phyloP scores from a whole-genome alignment of 768 basidiomycete species.

The Hysterangium stoloniferum region DNA sequence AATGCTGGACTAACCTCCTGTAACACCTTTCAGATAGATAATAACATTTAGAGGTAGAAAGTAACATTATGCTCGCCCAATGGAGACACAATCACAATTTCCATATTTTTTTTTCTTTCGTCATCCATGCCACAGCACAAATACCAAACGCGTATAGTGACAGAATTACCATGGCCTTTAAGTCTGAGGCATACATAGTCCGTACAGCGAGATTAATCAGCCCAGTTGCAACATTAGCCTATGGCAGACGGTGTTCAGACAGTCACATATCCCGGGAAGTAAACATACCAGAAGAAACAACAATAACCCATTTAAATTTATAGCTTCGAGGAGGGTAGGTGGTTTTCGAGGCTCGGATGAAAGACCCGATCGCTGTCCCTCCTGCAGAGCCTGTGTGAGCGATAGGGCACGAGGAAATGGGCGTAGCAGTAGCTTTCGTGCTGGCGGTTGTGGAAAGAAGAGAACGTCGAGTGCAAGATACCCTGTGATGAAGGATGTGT shows the following conservation, averaged over 20 bases:
- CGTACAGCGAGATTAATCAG: conserved; percentile 68
- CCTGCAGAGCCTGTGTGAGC: conserved; percentile 16
- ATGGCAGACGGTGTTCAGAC: neutral
- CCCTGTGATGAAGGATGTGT: conserved; percentile 72
- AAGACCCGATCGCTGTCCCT: neutral
- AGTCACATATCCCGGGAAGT: neutral
- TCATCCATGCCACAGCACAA: conserved; percentile 57
- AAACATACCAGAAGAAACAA: conserved; percentile 74
- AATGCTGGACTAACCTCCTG: no score
- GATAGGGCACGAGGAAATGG: conserved; percentile 19
- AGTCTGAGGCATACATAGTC: conserved; percentile 71
- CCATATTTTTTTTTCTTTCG: conserved; percentile 30
- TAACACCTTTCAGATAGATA: no score
- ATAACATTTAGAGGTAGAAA: no score
- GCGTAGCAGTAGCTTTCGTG: conserved; percentile 14
- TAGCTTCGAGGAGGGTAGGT: conserved; percentile 59
- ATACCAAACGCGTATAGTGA: conserved; percentile 49
- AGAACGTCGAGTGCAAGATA: conserved; percentile 71
- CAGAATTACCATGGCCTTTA: conserved; percentile 54
- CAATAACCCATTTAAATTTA: conserved; percentile 74
- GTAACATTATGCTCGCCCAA: no score
- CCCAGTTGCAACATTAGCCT: conserved; percentile 89
- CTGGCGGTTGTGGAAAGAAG: conserved; percentile 47
- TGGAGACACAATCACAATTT: conserved; percentile 19
- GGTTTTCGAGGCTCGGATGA: conserved; percentile 23